Evolutionary conservation across 805 yeast genomes (phyloP).

Genomic region (Saccharomyces paradoxus): DNA sequence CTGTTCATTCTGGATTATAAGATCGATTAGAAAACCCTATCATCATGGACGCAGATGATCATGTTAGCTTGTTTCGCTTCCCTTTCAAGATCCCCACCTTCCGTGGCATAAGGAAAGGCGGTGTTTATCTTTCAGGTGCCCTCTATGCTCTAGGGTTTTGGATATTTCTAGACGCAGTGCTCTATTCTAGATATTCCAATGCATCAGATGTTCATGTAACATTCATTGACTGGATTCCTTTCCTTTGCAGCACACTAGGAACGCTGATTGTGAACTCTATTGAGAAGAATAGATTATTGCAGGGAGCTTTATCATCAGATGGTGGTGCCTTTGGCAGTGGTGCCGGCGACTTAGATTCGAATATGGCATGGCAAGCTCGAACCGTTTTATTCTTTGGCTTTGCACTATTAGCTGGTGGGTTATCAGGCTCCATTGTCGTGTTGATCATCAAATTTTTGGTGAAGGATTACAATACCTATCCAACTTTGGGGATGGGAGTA

Average conservation of each 20-base stretch:
- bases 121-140: slow-evolving; percentile 72
- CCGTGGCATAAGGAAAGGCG: slow-evolving; percentile 57
- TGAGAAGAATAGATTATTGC: slow-evolving; percentile 36
- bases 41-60: slow-evolving; percentile 33
- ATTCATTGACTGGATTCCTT: slow-evolving; percentile 93
- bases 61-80: slow-evolving; percentile 55
- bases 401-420: slow-evolving; percentile 85
- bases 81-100: slow-evolving; percentile 64
- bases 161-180: slow-evolving; percentile 81
- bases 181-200: slow-evolving; percentile 76
- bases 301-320: slow-evolving; percentile 34
- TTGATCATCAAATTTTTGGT: slow-evolving; percentile 75
- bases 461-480: slow-evolving; percentile 65
- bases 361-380: slow-evolving; percentile 89
- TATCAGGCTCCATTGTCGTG: slow-evolving; percentile 86
- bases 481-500: slow-evolving; percentile 90
- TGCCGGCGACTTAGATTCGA: slow-evolving; percentile 33
- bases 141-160: slow-evolving; percentile 82
- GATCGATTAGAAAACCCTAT: neutral
- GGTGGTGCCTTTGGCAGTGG: slow-evolving; percentile 19
- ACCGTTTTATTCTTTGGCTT: slow-evolving; percentile 86
- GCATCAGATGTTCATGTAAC: slow-evolving; percentile 82
- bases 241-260: slow-evolving; percentile 79
- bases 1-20: neutral
- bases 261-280: slow-evolving; percentile 60